Evolutionary conservation across 179 eudicot species (phyloP).

Genomic region (Beta macrorhiza): DNA sequence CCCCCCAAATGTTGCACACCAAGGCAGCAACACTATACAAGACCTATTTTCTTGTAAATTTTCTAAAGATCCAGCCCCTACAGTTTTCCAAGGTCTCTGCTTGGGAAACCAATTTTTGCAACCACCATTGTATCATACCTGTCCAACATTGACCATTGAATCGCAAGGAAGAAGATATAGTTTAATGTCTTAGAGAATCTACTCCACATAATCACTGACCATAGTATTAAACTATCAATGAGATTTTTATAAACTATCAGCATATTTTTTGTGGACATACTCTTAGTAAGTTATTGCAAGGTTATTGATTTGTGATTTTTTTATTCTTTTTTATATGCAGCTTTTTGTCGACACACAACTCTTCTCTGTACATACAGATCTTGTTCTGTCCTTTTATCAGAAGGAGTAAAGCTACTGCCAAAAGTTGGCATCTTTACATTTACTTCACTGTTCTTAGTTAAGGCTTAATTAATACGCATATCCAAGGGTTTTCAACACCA

Average conservation of each 20-base stretch:
- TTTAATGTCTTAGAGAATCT: background rate
- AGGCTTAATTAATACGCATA: background rate
- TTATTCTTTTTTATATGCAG: slow-evolving; percentile 39
- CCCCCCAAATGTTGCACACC: background rate
- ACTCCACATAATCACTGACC: slow-evolving; percentile 1
- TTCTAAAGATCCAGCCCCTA: background rate
- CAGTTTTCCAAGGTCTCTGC: background rate
- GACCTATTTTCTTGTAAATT: background rate
- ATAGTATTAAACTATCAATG: background rate
- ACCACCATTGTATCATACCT: background rate
- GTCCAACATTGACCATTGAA: background rate
- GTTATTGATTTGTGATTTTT: slow-evolving; percentile 1
- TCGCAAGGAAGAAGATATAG: background rate
- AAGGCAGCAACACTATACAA: background rate
- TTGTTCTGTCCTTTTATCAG: slow-evolving; percentile 81
- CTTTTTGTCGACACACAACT: slow-evolving; percentile 82
- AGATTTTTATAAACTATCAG: background rate
- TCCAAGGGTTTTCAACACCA: background rate
- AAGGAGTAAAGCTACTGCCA: slow-evolving; percentile 52
- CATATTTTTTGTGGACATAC: background rate
- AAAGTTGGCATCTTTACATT: slow-evolving; percentile 24
- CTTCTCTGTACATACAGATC: slow-evolving; percentile 96
- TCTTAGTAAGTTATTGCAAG: background rate
- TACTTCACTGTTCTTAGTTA: background rate
- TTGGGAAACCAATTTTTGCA: background rate